Percentiles rank a stretch among this genome's conserved stretches.
These are phyloP conservation scores for Globisporangium abappressorium DNA, from an alignment of 352 stramenopile genomes.

Conservation along the genomic window DNA sequence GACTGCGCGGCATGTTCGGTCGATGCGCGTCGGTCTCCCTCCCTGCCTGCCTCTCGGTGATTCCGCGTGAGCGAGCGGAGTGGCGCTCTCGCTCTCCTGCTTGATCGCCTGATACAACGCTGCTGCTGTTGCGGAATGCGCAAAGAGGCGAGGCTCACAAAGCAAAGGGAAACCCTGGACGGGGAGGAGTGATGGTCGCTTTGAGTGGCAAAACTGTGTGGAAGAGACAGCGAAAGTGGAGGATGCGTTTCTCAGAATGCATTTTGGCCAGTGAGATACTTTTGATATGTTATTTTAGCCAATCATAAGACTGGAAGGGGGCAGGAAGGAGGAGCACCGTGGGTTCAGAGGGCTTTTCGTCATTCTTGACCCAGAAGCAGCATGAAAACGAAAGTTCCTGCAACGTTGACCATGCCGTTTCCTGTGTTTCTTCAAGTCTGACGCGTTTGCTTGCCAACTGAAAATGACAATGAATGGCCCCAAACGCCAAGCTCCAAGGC, in stretches of 20 bases:
- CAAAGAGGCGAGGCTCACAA: neutral
- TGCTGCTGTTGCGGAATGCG: neutral
- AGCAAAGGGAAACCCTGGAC: neutral
- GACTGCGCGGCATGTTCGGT: slow-evolving; percentile 14
- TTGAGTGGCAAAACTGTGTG: neutral
- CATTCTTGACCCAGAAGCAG: neutral
- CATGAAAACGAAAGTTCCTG: neutral
- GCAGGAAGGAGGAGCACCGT: neutral
- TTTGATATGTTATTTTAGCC: neutral
- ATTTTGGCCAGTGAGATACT: neutral
- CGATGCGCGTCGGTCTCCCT: neutral
- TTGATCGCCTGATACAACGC: neutral
- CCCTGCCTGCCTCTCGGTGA: neutral
- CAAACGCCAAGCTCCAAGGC: neutral
- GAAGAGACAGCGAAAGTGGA: neutral
- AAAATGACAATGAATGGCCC: neutral
- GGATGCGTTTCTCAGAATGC: neutral
- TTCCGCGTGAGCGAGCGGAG: neutral
- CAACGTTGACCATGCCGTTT: neutral
- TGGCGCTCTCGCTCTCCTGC: neutral
- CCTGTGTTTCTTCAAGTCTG: neutral
- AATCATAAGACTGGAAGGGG: neutral
- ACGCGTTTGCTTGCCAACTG: neutral
- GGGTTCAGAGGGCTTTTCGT: neutral
- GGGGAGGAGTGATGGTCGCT: neutral